Base-by-base conservation (phyloP, 768 basidiomycete genomes). In the Strobilomyces echinocephalus region DNA sequence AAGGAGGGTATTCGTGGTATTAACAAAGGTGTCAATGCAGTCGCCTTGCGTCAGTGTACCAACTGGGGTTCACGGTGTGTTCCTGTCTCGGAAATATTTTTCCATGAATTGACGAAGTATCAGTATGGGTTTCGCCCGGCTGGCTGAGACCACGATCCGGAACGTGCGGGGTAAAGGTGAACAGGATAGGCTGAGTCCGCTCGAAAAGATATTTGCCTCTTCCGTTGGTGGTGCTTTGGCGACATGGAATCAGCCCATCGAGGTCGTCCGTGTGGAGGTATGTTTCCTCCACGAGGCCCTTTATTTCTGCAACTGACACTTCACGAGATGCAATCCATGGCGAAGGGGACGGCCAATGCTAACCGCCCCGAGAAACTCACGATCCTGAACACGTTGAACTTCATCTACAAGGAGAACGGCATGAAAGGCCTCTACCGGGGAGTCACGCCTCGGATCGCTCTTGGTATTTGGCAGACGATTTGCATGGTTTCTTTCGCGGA, bases 401-500 rank as follows among this genome's bases (percentile, higher is more conserved):
- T 92, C 74, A 90, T 99, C 67, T 98, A 98, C 82, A 84, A 81
- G 68, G 91, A 94, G 73, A 97, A 95, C 69, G 97, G 97, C 50
- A 77, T 99, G 65, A 93, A 89, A 72, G 97, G 95, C 31, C 78
- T 99, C 31, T 99, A 99, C 78, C 86, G 97, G 46, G 97, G 97
- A 63, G 95, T 99, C 20, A 91, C 94, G 0, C 97, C 97, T 54
- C 91, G 97, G 54, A 91, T 99, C 64, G 97, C 84, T 57, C 83
- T 99, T 55, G 94, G 95, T 55, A 81, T 95, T 68, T 97, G 93
- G 93, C 93, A 97, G 73, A 97, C 93, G 8, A 79, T 97, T 61
- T 99, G 97, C 79, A 99, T 99, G 95, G 95, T 98, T 61, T 94
- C 91, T 20, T 87, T 97, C 59, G 94, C 95, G 18, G 95, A 97